Evolutionary conservation across 2,329 filamentous ascomycete genomes (phyloP), one percentile per base, ranked within the genome.

Genomic region (Xylaria sp.): DNA sequence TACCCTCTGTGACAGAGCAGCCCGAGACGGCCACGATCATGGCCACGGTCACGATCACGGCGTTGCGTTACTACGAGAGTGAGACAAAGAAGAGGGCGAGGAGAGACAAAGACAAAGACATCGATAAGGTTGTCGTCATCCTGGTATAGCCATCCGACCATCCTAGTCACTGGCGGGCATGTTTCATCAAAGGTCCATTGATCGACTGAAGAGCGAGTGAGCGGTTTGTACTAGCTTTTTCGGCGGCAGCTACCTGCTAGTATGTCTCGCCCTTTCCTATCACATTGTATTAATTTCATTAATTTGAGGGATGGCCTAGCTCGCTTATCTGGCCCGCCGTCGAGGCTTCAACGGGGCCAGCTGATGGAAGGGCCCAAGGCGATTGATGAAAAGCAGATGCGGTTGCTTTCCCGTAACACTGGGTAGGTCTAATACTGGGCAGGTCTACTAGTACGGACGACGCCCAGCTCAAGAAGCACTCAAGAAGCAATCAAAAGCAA

Each of bases 401-500:
- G 31, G 41, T 12, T 44, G 37, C 3, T n/a, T 18, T n/a, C 39
- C 3, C 28, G 15, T 25, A 28, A 28, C 28, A 31, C 50, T 31
- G 3, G n/a, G 2, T 23, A 25, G 13, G 52, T 37, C 10, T 37
- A 28, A 28, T 52, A 31, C 50, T 31, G 3, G n/a, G 2, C 12
- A 25, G 25, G 52, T 37, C 10, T 37, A 25, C 23, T 25, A 25
- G 23, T 25, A 37, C 34, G 34, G 34, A 37, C 34, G 10, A n/a
- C n/a, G 20, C 50, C 25, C 23, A 20, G 31, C n/a, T 66, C 34
- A 20, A 54, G 23, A 25, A 25, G 23, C 23, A 25, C n/a, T 66
- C 34, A 20, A 39, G 41, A 66, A 55, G 56, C 63, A 66, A 65
- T 61, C 57, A 66, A 60, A 60, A 66, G 56, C 60, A 66, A 66